A percentile compares a stretch with the other conserved stretches of the same genome.
phyloP scores from a whole-genome alignment of 176 grass and related monocot species.

The Paspalum notatum region DNA sequence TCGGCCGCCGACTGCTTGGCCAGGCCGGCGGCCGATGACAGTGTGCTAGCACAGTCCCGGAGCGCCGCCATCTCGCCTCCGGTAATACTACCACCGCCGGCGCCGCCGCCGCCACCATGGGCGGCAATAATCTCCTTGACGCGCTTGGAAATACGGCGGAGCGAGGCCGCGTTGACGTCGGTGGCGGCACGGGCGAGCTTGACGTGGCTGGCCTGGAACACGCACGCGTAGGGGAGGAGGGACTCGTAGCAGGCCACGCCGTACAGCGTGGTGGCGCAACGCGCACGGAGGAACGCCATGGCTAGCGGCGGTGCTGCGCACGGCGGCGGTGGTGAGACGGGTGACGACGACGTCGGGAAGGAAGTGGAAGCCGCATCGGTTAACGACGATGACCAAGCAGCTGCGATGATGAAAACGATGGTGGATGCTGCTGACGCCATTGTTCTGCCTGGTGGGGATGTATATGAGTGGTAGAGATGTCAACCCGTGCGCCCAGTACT shows the following conservation, averaged over 20 bases:
- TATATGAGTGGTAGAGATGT: neutral
- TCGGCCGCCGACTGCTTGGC: slow-evolving; percentile 32
- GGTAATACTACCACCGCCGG: no score
- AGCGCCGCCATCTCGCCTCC: neutral
- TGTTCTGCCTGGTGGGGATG: neutral
- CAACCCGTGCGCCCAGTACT: neutral
- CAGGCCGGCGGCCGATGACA: slow-evolving; percentile 41
- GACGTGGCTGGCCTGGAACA: slow-evolving; percentile 40
- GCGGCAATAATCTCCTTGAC: slow-evolving; percentile 13
- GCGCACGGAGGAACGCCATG: slow-evolving; percentile 36
- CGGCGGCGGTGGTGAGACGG: neutral
- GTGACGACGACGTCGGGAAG: neutral
- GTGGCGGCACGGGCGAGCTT: slow-evolving; percentile 57
- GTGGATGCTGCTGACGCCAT: neutral
- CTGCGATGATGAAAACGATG: neutral
- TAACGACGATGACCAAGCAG: neutral
- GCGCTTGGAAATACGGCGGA: slow-evolving; percentile 34
- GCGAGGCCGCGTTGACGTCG: slow-evolving; percentile 31
- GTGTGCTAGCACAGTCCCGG: slow-evolving; percentile 42
- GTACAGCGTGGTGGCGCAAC: slow-evolving; percentile 46
- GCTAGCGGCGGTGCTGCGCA: neutral
- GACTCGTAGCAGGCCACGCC: slow-evolving; percentile 45
- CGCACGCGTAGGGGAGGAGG: slow-evolving; percentile 44
- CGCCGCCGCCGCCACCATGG: neutral
- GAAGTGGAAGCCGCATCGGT: neutral